phyloP scores from a whole-genome alignment of 2,329 filamentous ascomycete species.

The Rhynchosporium agropyri region DNA sequence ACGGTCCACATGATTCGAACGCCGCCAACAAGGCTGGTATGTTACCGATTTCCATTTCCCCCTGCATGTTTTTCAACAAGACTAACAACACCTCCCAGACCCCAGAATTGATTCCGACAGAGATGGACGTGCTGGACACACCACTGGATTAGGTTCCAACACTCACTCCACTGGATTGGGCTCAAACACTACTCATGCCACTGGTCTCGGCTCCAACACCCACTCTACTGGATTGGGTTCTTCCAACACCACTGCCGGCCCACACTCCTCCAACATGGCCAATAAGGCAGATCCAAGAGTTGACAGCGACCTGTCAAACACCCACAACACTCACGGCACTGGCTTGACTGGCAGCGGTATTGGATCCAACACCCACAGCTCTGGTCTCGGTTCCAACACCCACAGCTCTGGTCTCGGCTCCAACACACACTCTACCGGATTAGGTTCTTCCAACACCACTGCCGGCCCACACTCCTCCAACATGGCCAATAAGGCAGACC shows the following conservation, averaged over 20 bases:
- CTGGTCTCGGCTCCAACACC: too few species aligned
- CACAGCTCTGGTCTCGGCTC: neutral
- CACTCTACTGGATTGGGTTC: slow-evolving; percentile 17
- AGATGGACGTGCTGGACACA: neutral
- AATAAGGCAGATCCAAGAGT: slow-evolving; percentile 46
- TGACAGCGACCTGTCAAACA: slow-evolving; percentile 21
- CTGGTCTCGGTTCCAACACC: neutral
- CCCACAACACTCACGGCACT: slow-evolving; percentile 21
- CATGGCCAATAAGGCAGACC: slow-evolving; percentile 46
- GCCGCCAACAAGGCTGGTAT: slow-evolving; percentile 1
- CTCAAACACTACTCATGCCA: neutral
- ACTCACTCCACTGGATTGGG: slow-evolving; percentile 3
- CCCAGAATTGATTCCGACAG: slow-evolving; percentile 1
- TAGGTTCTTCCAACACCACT: slow-evolving; percentile 16
- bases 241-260: slow-evolving; percentile 27
- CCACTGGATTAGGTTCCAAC: too few species aligned
- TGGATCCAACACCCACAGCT: slow-evolving; percentile 1
- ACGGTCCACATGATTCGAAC: slow-evolving; percentile 9
- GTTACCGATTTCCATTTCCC: neutral
- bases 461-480: slow-evolving; percentile 34
- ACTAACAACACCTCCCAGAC: neutral
- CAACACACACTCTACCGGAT: slow-evolving; percentile 10
- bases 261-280: slow-evolving; percentile 36
- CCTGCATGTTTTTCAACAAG: neutral
- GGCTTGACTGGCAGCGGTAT: slow-evolving; percentile 21